phyloP scores from a whole-genome alignment of 129 eudicot genomes.

The Lonicera japonica region DNA sequence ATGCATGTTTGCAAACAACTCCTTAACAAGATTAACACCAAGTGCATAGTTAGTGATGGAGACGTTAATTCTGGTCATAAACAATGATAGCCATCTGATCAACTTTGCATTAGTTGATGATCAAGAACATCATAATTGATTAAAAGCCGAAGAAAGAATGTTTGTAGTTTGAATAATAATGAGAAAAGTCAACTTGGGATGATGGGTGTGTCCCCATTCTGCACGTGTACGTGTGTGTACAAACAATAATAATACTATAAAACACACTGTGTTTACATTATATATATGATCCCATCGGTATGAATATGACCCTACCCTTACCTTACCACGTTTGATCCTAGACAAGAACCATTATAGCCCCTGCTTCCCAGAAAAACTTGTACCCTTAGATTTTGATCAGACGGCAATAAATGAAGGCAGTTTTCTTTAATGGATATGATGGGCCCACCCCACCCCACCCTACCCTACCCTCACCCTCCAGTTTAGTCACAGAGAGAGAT shows the following conservation, averaged over 20 bases:
- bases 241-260: conserved; percentile 12
- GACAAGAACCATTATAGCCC: neutral
- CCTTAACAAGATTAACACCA: too few relatives aligned
- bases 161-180: neutral
- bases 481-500: neutral
- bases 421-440: neutral
- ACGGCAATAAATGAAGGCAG: neutral
- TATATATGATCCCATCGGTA: neutral
- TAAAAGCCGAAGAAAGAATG: neutral
- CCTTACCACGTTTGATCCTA: conserved; percentile 5
- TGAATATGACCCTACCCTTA: too few relatives aligned
- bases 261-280: conserved; percentile 11
- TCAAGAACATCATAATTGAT: neutral
- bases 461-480: too few relatives aligned
- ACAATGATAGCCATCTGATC: conserved; percentile 4
- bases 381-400: conserved; percentile 13
- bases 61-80: neutral
- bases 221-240: conserved; percentile 20
- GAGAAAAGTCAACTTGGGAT: conserved; percentile 1
- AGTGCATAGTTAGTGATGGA: too few relatives aligned
- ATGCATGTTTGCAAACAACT: too few relatives aligned
- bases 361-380: neutral
- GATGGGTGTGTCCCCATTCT: neutral
- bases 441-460: too few relatives aligned
- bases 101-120: conserved; percentile 5